Conservation (phyloP, 352 stramenopile species). For the Pythium volutum region DNA sequence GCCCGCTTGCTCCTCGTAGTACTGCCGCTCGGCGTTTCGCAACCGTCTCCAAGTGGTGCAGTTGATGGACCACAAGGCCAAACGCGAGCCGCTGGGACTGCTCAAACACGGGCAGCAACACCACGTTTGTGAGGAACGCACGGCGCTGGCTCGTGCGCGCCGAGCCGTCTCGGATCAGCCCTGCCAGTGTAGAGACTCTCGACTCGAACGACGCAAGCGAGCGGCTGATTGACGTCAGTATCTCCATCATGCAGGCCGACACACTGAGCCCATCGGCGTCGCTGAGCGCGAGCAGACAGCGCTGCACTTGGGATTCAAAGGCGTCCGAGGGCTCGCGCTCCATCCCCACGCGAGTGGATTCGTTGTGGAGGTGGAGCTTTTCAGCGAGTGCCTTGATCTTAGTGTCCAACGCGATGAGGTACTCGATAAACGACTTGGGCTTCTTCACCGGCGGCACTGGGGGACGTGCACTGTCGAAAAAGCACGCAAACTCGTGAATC, state of each 20-base stretch:
- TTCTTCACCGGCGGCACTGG: not conserved
- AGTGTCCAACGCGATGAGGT: not conserved
- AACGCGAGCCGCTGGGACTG: conserved; percentile 39
- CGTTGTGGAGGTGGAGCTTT: not conserved
- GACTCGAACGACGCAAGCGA: conserved; percentile 33
- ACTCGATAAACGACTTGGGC: conserved; percentile 15
- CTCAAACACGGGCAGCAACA: conserved; percentile 50
- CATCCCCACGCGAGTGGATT: not conserved
- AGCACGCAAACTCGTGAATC: conserved; percentile 4
- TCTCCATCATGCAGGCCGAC: conserved; percentile 60
- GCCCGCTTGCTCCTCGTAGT: not conserved
- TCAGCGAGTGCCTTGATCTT: not conserved
- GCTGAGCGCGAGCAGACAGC: conserved; percentile 38
- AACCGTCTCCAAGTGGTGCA: conserved; percentile 36
- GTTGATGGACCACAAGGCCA: conserved; percentile 46
- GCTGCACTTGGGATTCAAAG: not conserved
- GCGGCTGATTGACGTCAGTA: conserved; percentile 38
- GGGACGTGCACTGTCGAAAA: not conserved
- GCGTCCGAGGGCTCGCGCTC: not conserved
- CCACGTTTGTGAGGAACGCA: conserved; percentile 47
- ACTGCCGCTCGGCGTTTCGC: not conserved
- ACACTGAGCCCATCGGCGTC: conserved; percentile 61
- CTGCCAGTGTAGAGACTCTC: conserved; percentile 32
- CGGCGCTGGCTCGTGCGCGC: conserved; percentile 62
- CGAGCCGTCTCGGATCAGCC: conserved; percentile 33